Conservation (phyloP, 179 eudicot genomes). For the Camellia oleifera region DNA sequence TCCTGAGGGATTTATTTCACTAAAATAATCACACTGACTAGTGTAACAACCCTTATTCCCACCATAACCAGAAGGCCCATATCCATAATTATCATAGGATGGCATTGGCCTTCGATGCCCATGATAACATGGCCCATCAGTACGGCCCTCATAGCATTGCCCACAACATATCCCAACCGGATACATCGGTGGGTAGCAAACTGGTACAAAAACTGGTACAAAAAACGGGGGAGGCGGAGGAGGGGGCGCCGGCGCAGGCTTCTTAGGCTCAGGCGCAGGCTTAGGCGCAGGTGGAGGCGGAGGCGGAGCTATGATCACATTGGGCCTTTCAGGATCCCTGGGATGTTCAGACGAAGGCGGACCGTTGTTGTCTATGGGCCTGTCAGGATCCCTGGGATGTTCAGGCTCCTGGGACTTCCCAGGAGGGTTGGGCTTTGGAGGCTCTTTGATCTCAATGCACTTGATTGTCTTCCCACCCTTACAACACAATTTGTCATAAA, state of each 20-base stretch:
- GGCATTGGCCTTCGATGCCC: slow-evolving; percentile 12
- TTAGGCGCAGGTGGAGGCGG: neutral
- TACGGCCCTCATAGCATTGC: slow-evolving; percentile 25
- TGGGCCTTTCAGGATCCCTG: no score
- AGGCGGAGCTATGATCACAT: no score
- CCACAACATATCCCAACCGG: slow-evolving; percentile 28
- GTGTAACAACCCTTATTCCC: neutral
- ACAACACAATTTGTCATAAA: slow-evolving; percentile 40
- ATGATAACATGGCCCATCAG: slow-evolving; percentile 9
- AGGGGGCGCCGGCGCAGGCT: neutral
- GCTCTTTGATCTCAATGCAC: slow-evolving; percentile 37
- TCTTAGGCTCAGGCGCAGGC: no score
- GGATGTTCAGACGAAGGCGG: no score
- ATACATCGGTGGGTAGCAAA: no score
- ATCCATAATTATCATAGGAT: neutral
- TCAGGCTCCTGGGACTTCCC: neutral
- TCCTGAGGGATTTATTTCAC: slow-evolving; percentile 33
- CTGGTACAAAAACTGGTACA: no score
- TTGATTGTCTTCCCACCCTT: slow-evolving; percentile 49
- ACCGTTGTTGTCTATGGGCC: neutral
- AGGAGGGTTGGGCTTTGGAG: slow-evolving; percentile 15
- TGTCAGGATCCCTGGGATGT: no score
- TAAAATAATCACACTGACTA: slow-evolving; percentile 22
- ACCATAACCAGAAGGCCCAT: neutral
- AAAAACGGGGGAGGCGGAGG: neutral